Evolutionary conservation across 441 rosid genomes (phyloP).

Genomic region (Jatropha podagrica): DNA sequence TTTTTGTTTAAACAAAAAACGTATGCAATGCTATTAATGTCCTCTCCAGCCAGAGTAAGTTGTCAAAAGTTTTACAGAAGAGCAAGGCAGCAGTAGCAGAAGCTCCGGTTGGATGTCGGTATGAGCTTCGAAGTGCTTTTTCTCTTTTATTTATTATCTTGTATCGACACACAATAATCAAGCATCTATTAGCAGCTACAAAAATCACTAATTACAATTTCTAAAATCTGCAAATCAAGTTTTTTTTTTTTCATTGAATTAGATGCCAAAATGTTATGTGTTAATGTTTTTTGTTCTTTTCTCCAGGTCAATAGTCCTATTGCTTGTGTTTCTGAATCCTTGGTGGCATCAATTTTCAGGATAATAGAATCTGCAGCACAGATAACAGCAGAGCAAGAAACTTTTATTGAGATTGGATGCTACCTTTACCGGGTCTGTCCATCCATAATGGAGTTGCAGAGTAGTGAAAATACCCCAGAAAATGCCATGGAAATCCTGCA

Average conservation of each 20-base stretch:
- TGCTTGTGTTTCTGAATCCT: slow-evolving; percentile 35
- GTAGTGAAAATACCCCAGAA: slow-evolving; percentile 34
- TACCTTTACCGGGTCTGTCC: slow-evolving; percentile 61
- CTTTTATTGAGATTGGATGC: slow-evolving; percentile 51
- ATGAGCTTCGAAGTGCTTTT: slow-evolving; percentile 24
- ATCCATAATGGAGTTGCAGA: slow-evolving; percentile 71
- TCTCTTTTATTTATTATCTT: background rate
- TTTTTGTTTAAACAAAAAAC: background rate
- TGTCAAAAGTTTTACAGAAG: background rate
- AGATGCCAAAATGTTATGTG: too few species aligned
- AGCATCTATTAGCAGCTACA: background rate
- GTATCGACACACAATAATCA: background rate
- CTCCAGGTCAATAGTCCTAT: slow-evolving; percentile 42
- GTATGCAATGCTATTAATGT: background rate
- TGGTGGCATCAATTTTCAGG: slow-evolving; percentile 55
- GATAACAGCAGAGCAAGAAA: slow-evolving; percentile 42
- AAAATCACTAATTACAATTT: too few species aligned
- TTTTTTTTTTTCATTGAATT: background rate
- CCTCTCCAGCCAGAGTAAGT: background rate
- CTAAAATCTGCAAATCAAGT: too few species aligned
- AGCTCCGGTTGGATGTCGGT: slow-evolving; percentile 53
- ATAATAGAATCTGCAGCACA: slow-evolving; percentile 42
- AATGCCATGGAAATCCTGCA: slow-evolving; percentile 45
- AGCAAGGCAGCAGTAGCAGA: slow-evolving; percentile 19
- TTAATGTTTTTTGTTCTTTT: background rate